A percentile compares a stretch with the other conserved stretches of the same genome.
phyloP scores from a whole-genome alignment of 768 basidiomycete genomes.

The Thelephora aurantiotincta region DNA sequence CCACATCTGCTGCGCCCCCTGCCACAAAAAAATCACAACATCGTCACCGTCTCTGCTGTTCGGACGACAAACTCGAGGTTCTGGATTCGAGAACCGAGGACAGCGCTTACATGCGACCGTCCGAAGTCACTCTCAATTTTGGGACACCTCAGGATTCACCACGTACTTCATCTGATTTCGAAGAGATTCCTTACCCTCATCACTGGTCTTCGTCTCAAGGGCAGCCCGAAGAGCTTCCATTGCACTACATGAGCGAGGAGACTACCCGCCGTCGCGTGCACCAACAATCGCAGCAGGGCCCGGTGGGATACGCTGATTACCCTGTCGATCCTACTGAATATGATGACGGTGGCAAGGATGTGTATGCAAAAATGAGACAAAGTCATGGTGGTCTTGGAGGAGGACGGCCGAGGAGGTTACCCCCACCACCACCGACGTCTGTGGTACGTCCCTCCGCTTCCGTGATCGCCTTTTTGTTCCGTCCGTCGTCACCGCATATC shows the following conservation, averaged over 20 bases:
- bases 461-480: slow-evolving; percentile 1
- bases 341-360: slow-evolving; percentile 56
- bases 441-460: slow-evolving; percentile 10
- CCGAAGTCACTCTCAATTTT: slow-evolving; percentile 60
- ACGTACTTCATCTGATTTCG: slow-evolving; percentile 53
- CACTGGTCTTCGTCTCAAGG: slow-evolving; percentile 13
- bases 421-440: slow-evolving; percentile 50
- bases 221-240: slow-evolving; percentile 29
- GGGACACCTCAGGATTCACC: slow-evolving; percentile 36
- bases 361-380: slow-evolving; percentile 31
- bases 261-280: slow-evolving; percentile 31
- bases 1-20: not conserved
- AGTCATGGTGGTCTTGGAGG: slow-evolving; percentile 19
- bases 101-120: slow-evolving; percentile 32
- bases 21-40: not conserved
- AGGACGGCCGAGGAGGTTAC: slow-evolving; percentile 48
- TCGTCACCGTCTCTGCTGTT: not conserved
- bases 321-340: slow-evolving; percentile 19
- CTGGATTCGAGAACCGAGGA: slow-evolving; percentile 1
- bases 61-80: not conserved
- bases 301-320: slow-evolving; percentile 14
- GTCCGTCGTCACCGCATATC: slow-evolving; percentile 4
- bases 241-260: slow-evolving; percentile 40
- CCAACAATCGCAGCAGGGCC: slow-evolving; percentile 6
- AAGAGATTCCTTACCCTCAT: slow-evolving; percentile 49